Percentiles rank a stretch among this genome's conserved stretches.
Evolutionary conservation across 1,284 basidiomycete species (phyloP).

Genomic region (Puccinia brachypodii): DNA sequence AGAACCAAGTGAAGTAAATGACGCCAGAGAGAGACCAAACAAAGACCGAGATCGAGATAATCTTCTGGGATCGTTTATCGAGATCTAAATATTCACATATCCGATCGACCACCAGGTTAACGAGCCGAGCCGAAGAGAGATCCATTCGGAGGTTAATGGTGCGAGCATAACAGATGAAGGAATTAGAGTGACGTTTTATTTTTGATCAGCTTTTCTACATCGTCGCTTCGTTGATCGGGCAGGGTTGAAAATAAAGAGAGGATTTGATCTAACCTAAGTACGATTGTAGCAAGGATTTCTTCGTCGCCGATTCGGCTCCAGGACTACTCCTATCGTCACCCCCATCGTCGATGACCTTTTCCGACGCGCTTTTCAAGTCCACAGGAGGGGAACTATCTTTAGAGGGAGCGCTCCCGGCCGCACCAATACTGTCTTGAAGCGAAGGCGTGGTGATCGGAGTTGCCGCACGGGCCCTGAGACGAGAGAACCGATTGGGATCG

Average conservation of each 20-base stretch:
- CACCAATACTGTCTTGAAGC: background rate
- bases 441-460: background rate
- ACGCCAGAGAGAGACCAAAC: slow-evolving; percentile 41
- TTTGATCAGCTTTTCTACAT: no score
- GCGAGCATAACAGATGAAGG: no score
- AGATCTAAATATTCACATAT: no score
- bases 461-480: slow-evolving; percentile 10
- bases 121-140: no score
- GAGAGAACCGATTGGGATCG: slow-evolving; percentile 25
- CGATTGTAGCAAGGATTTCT: slow-evolving; percentile 34
- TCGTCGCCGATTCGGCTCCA: background rate
- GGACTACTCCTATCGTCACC: background rate
- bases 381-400: no score
- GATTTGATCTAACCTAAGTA: slow-evolving; percentile 29
- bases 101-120: no score
- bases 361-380: no score
- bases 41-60: slow-evolving; percentile 37
- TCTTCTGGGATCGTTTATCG: slow-evolving; percentile 39
- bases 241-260: background rate
- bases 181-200: no score
- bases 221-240: background rate
- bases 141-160: background rate
- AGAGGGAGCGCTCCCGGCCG: background rate
- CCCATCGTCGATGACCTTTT: background rate
- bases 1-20: slow-evolving; percentile 46